Evolutionary conservation across 1,139 yeast genomes (phyloP).

Genomic region (Candida sanyaensis): DNA sequence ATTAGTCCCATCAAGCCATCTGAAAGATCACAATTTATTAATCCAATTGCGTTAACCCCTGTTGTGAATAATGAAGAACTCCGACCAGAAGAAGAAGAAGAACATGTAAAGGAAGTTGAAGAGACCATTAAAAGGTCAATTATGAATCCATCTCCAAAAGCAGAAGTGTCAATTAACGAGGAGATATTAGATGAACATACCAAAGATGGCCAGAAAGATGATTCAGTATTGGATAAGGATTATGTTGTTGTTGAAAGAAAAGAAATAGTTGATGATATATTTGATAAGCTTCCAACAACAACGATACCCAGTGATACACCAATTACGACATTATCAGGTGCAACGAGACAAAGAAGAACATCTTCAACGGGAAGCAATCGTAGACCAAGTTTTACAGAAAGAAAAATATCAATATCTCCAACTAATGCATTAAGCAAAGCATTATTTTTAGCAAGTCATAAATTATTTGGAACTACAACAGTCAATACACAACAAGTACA

Average conservation of each 20-base stretch:
- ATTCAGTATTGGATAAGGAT: constrained; percentile 66
- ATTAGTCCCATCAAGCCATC: constrained; percentile 39
- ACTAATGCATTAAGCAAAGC: constrained; percentile 89
- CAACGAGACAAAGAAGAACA: constrained; percentile 23
- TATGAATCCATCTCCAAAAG: not conserved
- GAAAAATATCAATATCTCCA: constrained; percentile 72
- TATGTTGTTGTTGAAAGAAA: constrained; percentile 94
- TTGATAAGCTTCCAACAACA: constrained; percentile 82
- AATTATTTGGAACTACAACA: constrained; percentile 63
- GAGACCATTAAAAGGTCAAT: not conserved
- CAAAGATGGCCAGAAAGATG: constrained; percentile 31
- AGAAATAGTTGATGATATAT: constrained; percentile 91
- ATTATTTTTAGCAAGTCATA: constrained; percentile 81
- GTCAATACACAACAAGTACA: constrained; percentile 4
- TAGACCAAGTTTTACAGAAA: constrained; percentile 54
- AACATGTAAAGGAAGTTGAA: not conserved
- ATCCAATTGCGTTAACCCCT: constrained; percentile 15
- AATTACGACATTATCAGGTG: constrained; percentile 9
- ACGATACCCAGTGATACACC: constrained; percentile 40
- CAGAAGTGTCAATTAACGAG: not conserved
- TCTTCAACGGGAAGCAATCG: constrained; percentile 35
- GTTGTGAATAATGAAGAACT: not conserved
- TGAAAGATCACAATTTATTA: constrained; percentile 19
- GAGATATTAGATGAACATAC: constrained; percentile 38
- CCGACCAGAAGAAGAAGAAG: not conserved